phyloP scores from a whole-genome alignment of 148 eudicot genomes.

The Cornus florida region DNA sequence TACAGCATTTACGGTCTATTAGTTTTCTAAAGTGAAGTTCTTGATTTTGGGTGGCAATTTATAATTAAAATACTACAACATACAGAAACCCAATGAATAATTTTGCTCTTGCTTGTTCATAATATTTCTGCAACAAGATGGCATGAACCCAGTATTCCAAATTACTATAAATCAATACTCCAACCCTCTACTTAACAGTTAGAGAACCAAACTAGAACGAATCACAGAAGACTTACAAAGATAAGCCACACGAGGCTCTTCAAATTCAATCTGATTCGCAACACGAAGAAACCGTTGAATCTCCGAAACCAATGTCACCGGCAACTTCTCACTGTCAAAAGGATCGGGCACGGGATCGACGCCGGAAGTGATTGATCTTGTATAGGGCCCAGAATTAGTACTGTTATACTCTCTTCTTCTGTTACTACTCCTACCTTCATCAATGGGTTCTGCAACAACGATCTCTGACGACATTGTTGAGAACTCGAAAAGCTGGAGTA shows the following conservation, averaged over 20 bases:
- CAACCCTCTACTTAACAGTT: background rate
- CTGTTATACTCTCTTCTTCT: constrained; percentile 19
- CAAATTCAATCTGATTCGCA: constrained; percentile 71
- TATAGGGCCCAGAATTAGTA: constrained; percentile 19
- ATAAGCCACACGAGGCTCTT: constrained; percentile 95
- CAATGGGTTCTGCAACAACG: constrained; percentile 61
- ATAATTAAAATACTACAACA: too few species aligned
- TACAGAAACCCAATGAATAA: too few species aligned
- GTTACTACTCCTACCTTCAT: constrained; percentile 24
- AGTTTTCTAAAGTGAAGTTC: background rate
- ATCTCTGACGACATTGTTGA: constrained; percentile 49
- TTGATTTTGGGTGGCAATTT: background rate
- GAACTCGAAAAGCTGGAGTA: background rate
- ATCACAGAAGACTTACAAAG: constrained; percentile 53
- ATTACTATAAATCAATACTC: background rate
- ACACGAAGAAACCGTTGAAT: constrained; percentile 85
- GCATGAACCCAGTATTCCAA: background rate
- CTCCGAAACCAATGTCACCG: constrained; percentile 68
- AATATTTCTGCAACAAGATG: background rate
- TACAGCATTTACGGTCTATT: too few species aligned
- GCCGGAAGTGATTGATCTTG: constrained; percentile 56
- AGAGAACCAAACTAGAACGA: background rate
- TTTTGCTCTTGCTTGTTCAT: too few species aligned
- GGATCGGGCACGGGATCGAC: constrained; percentile 55
- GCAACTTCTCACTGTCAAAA: constrained; percentile 90